Evolutionary conservation across 176 grass and related monocot genomes (phyloP).

Genomic region (Oryza rufipogon): DNA sequence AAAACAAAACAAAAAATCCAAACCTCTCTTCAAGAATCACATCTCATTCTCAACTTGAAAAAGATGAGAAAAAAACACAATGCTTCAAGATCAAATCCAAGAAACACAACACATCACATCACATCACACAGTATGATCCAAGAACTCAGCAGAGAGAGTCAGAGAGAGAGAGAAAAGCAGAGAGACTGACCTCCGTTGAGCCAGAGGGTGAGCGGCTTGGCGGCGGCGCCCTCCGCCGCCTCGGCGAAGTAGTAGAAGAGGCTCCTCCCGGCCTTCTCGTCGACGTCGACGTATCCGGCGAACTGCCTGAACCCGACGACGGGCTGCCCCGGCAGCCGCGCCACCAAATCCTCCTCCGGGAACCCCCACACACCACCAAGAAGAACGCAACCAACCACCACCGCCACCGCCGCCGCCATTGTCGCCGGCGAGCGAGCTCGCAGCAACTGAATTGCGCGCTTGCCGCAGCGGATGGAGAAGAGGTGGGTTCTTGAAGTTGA

Average conservation of each 20-base stretch:
- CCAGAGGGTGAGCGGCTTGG: constrained; percentile 93
- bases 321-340: constrained; percentile 74
- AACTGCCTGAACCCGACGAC: constrained; percentile 78
- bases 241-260: constrained; percentile 99
- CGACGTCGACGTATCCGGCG: constrained; percentile 84
- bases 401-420: constrained; percentile 51
- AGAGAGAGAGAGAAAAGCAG: neutral
- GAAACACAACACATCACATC: constrained; percentile 1
- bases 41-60: neutral
- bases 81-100: neutral
- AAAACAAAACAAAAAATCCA: neutral
- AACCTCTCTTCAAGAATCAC: neutral
- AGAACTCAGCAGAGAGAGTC: neutral
- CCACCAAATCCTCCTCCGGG: constrained; percentile 77
- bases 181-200: constrained; percentile 80
- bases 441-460: neutral
- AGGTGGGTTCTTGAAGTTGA: constrained; percentile 22
- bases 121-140: neutral
- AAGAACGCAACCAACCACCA: neutral
- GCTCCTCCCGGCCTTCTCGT: constrained; percentile 67
- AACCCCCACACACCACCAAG: constrained; percentile 30
- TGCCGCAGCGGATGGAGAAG: neutral
- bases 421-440: neutral
- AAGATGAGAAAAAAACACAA: neutral
- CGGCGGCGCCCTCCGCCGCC: constrained; percentile 57